These are phyloP conservation scores for Exsudoporus floridanus DNA, from an alignment of 1,284 basidiomycete genomes.

Conservation along the genomic window DNA sequence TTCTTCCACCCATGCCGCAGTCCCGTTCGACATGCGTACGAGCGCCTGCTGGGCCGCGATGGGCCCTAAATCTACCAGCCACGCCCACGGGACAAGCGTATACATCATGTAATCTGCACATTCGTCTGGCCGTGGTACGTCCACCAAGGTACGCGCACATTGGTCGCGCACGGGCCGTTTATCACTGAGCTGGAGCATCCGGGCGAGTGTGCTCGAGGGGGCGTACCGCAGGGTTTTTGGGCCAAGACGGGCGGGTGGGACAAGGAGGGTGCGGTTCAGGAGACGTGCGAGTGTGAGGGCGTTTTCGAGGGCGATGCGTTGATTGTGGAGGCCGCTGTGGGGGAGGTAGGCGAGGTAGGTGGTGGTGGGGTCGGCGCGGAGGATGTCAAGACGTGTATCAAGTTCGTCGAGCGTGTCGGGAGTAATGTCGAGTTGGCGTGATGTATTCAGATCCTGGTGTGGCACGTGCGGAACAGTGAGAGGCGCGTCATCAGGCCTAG, in stretches of 20 bases:
- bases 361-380: conserved; percentile 27
- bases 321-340: conserved; percentile 83
- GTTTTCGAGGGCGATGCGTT: conserved; percentile 81
- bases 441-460: not conserved
- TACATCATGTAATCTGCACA: conserved; percentile 59
- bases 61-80: conserved; percentile 55
- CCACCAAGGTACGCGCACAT: conserved; percentile 41
- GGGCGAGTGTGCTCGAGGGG: conserved; percentile 56
- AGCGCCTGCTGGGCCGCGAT: conserved; percentile 38
- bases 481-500: conserved; percentile 5
- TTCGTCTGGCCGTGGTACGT: conserved; percentile 45
- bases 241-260: conserved; percentile 71
- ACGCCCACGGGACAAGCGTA: conserved; percentile 65
- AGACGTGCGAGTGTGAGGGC: conserved; percentile 66
- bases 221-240: conserved; percentile 59
- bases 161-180: conserved; percentile 51
- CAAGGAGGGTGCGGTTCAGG: conserved; percentile 71
- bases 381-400: conserved; percentile 9
- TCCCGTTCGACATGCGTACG: conserved; percentile 48
- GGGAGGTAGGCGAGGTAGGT: conserved; percentile 65
- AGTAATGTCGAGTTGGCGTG: conserved; percentile 11
- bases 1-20: conserved; percentile 49
- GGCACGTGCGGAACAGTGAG: not conserved
- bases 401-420: conserved; percentile 25
- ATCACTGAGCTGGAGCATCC: conserved; percentile 46